phyloP scores from a whole-genome alignment of 2,329 filamentous ascomycete species.

The Aspergillus fumigatus region DNA sequence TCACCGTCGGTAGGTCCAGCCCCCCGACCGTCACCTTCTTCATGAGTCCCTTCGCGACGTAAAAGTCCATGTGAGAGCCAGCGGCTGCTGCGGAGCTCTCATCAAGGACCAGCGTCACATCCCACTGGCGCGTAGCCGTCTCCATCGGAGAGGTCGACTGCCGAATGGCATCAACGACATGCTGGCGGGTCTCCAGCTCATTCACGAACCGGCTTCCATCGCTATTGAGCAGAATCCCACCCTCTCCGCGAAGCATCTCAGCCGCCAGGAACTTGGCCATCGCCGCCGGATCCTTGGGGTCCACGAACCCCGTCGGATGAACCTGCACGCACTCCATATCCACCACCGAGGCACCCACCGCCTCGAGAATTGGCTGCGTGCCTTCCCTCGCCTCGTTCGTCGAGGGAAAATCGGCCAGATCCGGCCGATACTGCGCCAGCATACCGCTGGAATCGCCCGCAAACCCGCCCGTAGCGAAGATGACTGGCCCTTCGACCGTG shows the following conservation, averaged over 20 bases:
- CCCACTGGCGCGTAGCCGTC: slow-evolving; percentile 50
- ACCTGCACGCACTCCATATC: slow-evolving; percentile 56
- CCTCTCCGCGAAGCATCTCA: slow-evolving; percentile 60
- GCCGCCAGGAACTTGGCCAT: slow-evolving; percentile 60
- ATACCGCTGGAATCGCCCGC: slow-evolving; percentile 57
- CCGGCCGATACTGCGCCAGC: slow-evolving; percentile 53
- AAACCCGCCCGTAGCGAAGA: slow-evolving; percentile 61
- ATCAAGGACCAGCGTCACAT: slow-evolving; percentile 56
- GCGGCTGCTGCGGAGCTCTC: slow-evolving; percentile 52
- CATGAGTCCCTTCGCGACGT: slow-evolving; percentile 59
- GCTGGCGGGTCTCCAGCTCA: slow-evolving; percentile 57
- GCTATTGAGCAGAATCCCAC: slow-evolving; percentile 50
- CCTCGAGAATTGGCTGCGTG: slow-evolving; percentile 44
- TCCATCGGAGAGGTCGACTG: slow-evolving; percentile 18
- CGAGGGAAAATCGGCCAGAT: slow-evolving; percentile 56
- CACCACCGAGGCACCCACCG: slow-evolving; percentile 37
- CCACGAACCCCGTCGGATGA: slow-evolving; percentile 62
- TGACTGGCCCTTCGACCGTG: slow-evolving; percentile 49
- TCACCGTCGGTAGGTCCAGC: slow-evolving; percentile 38
- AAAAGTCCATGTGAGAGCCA: slow-evolving; percentile 58
- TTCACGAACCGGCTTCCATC: slow-evolving; percentile 55
- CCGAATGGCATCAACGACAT: slow-evolving; percentile 53
- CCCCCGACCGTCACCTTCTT: slow-evolving; percentile 53
- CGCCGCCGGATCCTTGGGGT: slow-evolving; percentile 44
- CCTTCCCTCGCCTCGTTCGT: slow-evolving; percentile 59